Percentiles rank a stretch among this genome's conserved stretches.
These are phyloP conservation scores for Nitzschia putrida DNA, from an alignment of 108 stramenopile species.

Conservation along the genomic window DNA sequence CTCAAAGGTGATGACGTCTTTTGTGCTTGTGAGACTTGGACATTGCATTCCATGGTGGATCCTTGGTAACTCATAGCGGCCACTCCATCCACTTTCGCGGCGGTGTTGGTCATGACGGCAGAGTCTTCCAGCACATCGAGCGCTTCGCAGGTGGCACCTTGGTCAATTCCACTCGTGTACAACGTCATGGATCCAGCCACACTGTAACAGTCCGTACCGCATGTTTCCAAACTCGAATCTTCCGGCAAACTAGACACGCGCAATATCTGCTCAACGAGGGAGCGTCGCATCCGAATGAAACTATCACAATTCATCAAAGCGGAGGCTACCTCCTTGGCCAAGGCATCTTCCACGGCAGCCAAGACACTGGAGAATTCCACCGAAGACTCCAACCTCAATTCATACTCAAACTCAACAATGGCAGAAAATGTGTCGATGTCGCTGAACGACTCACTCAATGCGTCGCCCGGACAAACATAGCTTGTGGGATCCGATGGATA, in stretches of 20 bases:
- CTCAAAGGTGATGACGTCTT: too few species aligned
- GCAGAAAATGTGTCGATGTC: background rate
- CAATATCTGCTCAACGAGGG: background rate
- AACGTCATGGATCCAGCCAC: constrained; percentile 5
- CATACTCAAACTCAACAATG: background rate
- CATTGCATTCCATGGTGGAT: background rate
- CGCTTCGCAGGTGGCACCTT: background rate
- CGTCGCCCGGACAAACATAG: background rate
- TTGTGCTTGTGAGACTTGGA: too few species aligned
- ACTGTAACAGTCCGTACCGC: background rate
- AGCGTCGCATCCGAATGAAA: background rate
- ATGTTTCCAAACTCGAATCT: background rate
- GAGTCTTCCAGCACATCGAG: constrained; percentile 6
- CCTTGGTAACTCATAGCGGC: constrained; percentile 3
- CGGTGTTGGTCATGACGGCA: background rate
- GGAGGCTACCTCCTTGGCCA: constrained; percentile 1
- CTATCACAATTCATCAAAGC: background rate
- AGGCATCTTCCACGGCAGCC: background rate
- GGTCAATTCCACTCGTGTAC: background rate
- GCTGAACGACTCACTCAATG: too few species aligned
- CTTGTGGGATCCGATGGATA: constrained; percentile 4
- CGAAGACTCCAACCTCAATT: constrained; percentile 2
- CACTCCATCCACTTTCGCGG: constrained; percentile 4
- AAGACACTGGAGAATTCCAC: background rate
- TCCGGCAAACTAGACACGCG: constrained; percentile 8